These are phyloP conservation scores for Echinochloa phyllopogon DNA, from an alignment of 176 grass and related monocot genomes.

Conservation along the genomic window DNA sequence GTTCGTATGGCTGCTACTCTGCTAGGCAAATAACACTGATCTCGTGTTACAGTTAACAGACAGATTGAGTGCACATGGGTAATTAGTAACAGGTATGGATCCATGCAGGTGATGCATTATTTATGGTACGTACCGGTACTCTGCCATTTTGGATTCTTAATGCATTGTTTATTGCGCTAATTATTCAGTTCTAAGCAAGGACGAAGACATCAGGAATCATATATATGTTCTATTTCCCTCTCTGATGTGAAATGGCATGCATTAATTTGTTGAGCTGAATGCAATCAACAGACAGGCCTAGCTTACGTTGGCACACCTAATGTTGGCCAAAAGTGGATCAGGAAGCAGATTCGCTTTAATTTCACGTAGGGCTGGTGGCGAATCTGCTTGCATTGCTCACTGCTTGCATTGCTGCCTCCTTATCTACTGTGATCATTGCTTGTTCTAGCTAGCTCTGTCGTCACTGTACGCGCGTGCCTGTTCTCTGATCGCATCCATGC, in stretches of 20 bases:
- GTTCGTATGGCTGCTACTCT: too few species aligned
- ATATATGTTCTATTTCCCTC: background rate
- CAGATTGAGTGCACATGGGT: background rate
- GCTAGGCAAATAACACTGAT: background rate
- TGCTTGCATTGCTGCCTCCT: background rate
- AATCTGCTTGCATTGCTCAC: background rate
- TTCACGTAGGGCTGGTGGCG: background rate
- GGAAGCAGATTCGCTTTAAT: background rate
- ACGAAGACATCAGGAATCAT: background rate
- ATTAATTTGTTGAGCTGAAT: background rate
- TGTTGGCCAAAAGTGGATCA: slow-evolving; percentile 22
- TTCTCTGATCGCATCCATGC: background rate
- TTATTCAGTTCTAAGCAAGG: background rate
- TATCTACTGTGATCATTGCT: background rate
- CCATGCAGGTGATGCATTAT: background rate
- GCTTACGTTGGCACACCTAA: background rate
- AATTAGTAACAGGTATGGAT: background rate
- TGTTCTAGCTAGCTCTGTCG: background rate
- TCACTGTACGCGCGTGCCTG: background rate
- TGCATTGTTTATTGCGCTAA: background rate
- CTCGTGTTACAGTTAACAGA: background rate
- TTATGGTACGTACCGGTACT: too few species aligned
- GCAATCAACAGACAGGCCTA: background rate
- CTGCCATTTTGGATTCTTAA: too few species aligned
- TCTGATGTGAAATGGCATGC: background rate